Evolutionary conservation across 306 rosid genomes (phyloP), one percentile per base, ranked within the genome.

Genomic region (Quercus cerris): DNA sequence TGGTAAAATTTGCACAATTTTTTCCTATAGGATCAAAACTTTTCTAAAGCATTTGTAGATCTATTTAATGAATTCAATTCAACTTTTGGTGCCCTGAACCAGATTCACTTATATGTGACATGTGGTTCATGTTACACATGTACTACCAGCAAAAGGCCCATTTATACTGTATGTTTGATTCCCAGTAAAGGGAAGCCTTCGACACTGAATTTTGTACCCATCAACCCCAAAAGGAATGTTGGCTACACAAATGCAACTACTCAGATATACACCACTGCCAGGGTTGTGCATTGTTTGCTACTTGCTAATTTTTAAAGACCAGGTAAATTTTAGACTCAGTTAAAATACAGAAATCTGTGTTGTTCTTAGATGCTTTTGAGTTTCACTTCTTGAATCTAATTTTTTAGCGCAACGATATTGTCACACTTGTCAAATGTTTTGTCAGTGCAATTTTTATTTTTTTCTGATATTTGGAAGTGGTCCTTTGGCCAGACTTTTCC

Each of bases 1-100:
- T 75, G 77, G 81, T 82, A 77, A 46, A 80, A 80, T 54, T 62
- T 74, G 72, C 64, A 74, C 30, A 3, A 75, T 85, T 75, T 31
- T 44, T 38, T 71, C 75, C 57, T 1, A 51, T 28, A 41, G n/a
- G 49, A 15, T 30, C 11, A 17, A 17, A 28, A 49, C 52, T 33
- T 19, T 67, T 67, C 72, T 6, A 18, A 23, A 67, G 5, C 12
- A 67, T 19, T 9, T 67, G 5, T 12, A 49, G 14, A 13, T 67
- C 9, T 19, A 67, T 18, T 67, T 33, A 17, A 17, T 31, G 14
- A 17, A 30, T 59, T 14, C 15, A 59, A 59, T 59, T 59, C 14
- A 59, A 64, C 6, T 67, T 19, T 64, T 23, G 23, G 14, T 58
- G 66, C 31, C 33, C 17, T 59, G 63, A 63, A 25, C 20, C 20